These are phyloP conservation scores for Acanthamoeba castellanii DNA, from an alignment of 208 protist genomes.

Conservation along the genomic window DNA sequence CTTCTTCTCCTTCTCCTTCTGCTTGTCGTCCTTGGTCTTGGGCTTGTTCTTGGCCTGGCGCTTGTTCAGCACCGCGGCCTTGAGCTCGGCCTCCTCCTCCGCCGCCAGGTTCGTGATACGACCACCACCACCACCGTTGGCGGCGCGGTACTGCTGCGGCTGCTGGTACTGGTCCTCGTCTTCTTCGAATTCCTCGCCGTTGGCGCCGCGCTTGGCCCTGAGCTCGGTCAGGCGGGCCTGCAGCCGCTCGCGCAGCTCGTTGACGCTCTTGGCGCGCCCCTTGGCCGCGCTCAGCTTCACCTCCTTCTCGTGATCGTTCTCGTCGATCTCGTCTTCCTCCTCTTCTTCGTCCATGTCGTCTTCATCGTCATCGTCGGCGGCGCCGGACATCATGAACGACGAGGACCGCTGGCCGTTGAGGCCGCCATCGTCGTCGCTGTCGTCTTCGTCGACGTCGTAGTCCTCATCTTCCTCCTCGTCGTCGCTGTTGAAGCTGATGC, in stretches of 20 bases:
- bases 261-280: slow-evolving; percentile 26
- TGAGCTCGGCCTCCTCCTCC: neutral
- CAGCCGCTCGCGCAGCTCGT: slow-evolving; percentile 39
- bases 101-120: neutral
- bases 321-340: slow-evolving; percentile 41
- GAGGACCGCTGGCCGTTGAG: neutral
- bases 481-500: slow-evolving; percentile 31
- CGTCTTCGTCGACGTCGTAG: slow-evolving; percentile 2
- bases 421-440: neutral
- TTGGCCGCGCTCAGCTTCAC: slow-evolving; percentile 57
- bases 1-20: slow-evolving; percentile 48
- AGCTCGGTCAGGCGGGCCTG: slow-evolving; percentile 21
- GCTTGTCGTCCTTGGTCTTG: slow-evolving; percentile 42
- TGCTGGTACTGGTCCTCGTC: neutral
- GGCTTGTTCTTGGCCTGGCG: neutral
- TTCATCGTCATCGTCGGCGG: slow-evolving; percentile 12
- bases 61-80: slow-evolving; percentile 24
- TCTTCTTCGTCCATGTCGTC: neutral
- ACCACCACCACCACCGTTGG: neutral
- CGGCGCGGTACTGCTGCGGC: neutral
- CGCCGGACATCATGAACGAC: neutral
- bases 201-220: slow-evolving; percentile 1
- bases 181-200: neutral
- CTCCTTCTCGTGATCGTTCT: slow-evolving; percentile 28
- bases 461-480: slow-evolving; percentile 2